phyloP scores from a whole-genome alignment of 2,329 filamentous ascomycete genomes.

The Paramyrothecium sp. region DNA sequence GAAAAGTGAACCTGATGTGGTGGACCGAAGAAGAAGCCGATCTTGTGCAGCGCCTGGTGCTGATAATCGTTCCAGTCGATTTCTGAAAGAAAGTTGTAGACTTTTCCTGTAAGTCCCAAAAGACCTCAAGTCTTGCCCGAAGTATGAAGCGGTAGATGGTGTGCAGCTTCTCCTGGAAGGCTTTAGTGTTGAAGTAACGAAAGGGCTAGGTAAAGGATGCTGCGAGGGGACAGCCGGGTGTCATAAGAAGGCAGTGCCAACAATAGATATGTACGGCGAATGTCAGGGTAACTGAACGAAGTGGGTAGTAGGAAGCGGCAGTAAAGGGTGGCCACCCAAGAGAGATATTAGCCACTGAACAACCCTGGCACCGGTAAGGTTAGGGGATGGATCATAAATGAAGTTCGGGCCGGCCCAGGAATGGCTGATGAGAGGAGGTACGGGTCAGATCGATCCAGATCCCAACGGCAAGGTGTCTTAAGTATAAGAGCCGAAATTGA shows the following conservation, averaged over 20 bases:
- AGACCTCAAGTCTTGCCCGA: background rate
- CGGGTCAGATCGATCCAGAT: background rate
- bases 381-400: slow-evolving; percentile 5
- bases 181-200: background rate
- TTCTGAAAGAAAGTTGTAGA: background rate
- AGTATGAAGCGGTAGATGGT: background rate
- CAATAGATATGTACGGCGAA: background rate
- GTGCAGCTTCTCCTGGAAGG: background rate
- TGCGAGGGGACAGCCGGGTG: background rate
- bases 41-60: background rate
- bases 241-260: background rate
- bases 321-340: background rate
- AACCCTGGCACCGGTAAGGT: slow-evolving; percentile 7
- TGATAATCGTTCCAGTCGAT: background rate
- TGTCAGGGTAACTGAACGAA: background rate
- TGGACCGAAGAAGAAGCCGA: no score
- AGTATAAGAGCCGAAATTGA: background rate
- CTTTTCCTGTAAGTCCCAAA: background rate
- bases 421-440: background rate
- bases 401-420: background rate
- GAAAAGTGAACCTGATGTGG: background rate
- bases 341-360: slow-evolving; percentile 17
- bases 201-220: background rate
- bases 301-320: background rate
- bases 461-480: background rate